Evolutionary conservation across 2,329 filamentous ascomycete species (phyloP).

Genomic region (Coleophoma crateriformis): DNA sequence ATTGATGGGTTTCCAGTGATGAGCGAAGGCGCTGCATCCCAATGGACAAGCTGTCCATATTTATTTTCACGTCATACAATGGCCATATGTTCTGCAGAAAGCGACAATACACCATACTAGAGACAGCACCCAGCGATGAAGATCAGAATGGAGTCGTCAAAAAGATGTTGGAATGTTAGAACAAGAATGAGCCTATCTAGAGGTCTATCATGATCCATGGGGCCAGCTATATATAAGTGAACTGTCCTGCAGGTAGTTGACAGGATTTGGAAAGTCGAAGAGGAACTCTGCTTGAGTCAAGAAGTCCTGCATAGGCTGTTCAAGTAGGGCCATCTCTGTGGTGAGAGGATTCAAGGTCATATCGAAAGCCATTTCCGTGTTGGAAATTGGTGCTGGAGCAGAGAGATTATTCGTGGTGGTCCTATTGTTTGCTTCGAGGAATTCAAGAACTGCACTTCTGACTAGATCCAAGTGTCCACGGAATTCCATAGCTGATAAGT

Average conservation of each 20-base stretch:
- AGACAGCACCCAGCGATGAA: too few species aligned
- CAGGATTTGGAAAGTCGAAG: conserved; percentile 2
- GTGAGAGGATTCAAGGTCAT: not conserved
- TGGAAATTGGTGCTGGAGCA: not conserved
- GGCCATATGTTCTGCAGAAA: too few species aligned
- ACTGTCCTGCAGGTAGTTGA: not conserved
- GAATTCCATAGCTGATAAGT: conserved; percentile 35
- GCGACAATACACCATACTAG: too few species aligned
- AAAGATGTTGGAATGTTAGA: too few species aligned
- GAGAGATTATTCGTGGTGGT: too few species aligned
- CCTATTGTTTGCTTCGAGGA: not conserved
- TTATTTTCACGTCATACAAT: too few species aligned
- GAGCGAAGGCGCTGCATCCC: too few species aligned
- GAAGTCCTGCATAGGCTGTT: conserved; percentile 3
- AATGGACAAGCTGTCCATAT: too few species aligned
- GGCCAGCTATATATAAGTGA: not conserved
- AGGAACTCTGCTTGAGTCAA: conserved; percentile 1
- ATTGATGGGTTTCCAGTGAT: too few species aligned
- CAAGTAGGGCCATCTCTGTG: conserved; percentile 3
- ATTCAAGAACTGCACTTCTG: not conserved
- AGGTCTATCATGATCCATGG: not conserved
- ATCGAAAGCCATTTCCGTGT: not conserved
- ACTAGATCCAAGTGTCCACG: conserved; percentile 30
- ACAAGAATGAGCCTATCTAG: too few species aligned
- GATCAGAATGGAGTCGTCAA: too few species aligned